phyloP scores from a whole-genome alignment of 371 early-diverging fungal species.

The Dinochytrium kinnereticum region DNA sequence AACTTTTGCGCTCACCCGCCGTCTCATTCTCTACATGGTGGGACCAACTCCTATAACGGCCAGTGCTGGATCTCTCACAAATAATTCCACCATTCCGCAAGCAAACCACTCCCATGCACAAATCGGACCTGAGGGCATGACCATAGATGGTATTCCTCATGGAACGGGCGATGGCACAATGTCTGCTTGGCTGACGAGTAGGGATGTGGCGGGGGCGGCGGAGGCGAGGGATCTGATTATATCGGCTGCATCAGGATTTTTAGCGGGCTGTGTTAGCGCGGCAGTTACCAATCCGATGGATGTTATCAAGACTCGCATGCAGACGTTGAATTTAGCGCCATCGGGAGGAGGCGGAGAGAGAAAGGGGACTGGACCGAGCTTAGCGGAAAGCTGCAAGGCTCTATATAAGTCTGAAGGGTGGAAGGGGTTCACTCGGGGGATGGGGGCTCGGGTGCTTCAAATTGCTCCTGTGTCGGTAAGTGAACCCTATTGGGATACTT shows the following conservation, averaged over 20 bases:
- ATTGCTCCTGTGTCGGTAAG: constrained; percentile 13
- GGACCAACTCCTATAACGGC: not conserved
- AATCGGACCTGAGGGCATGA: too few relatives aligned
- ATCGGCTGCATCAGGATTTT: constrained; percentile 15
- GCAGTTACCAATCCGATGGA: constrained; percentile 25
- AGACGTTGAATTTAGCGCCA: not conserved
- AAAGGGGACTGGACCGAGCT: not conserved
- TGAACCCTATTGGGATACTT: too few relatives aligned
- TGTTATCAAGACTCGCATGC: constrained; percentile 1
- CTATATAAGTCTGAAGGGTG: not conserved
- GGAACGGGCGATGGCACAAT: too few relatives aligned
- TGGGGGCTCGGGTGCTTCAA: constrained; percentile 4
- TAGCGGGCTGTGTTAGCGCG: constrained; percentile 21
- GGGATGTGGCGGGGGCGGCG: not conserved
- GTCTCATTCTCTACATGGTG: not conserved
- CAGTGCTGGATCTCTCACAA: not conserved
- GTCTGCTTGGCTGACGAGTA: too few relatives aligned
- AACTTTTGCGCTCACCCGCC: constrained; percentile 22
- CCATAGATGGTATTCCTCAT: too few relatives aligned
- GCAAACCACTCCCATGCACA: too few relatives aligned
- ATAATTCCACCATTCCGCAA: not conserved
- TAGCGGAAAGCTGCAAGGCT: not conserved
- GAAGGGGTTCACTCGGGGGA: constrained; percentile 9
- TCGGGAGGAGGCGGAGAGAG: not conserved
- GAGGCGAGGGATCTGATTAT: not conserved